Evolutionary conservation across 2,329 filamentous ascomycete genomes (phyloP).

Genomic region (Fusarium protoensiforme): DNA sequence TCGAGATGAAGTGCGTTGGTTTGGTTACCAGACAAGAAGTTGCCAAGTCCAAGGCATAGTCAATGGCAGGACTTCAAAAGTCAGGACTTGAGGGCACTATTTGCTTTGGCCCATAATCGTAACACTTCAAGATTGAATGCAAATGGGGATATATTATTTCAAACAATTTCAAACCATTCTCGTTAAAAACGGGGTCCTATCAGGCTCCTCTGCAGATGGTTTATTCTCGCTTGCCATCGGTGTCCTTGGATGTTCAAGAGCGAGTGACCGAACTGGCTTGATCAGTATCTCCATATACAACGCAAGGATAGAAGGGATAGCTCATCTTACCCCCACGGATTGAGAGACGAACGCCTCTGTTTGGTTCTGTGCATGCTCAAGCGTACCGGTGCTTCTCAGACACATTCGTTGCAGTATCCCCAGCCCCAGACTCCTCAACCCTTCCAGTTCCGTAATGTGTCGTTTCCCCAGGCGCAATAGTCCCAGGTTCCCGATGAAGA

Average conservation of each 20-base stretch:
- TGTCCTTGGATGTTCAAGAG: neutral
- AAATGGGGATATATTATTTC: neutral
- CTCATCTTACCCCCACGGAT: neutral
- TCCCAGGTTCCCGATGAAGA: slow-evolving; percentile 19
- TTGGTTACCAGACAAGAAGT: neutral
- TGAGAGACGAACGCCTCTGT: neutral
- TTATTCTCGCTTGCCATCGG: neutral
- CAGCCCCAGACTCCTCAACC: neutral
- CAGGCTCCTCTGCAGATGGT: rapidly evolving
- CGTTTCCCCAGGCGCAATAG: slow-evolving; percentile 5
- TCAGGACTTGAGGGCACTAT: neutral
- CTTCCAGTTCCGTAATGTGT: slow-evolving; percentile 13
- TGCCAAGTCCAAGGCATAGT: neutral
- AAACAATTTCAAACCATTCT: neutral
- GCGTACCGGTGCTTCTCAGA: neutral
- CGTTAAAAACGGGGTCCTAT: neutral
- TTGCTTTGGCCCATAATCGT: neutral
- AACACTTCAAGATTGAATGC: rapidly evolving
- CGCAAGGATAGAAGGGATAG: neutral
- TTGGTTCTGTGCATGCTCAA: neutral
- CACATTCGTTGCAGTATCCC: neutral
- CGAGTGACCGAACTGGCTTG: neutral
- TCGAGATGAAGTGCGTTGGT: neutral
- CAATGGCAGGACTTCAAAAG: neutral
- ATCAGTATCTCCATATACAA: neutral